Percentiles rank a stretch among this genome's conserved stretches.
Conservation (phyloP, 371 early-diverging fungal species). For the Mucor saturninus region DNA sequence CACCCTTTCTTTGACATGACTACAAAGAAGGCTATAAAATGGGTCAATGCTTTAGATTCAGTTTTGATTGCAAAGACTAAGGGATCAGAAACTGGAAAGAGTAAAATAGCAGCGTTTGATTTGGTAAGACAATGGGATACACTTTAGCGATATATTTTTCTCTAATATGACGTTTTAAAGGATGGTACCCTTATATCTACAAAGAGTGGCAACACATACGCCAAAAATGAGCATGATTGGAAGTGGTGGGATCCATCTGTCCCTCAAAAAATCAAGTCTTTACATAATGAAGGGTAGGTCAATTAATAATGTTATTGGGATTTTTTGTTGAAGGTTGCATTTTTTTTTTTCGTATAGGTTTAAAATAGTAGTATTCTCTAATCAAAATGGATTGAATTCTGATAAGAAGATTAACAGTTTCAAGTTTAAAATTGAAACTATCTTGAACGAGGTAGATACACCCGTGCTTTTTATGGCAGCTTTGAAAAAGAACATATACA, state of each 20-base stretch:
- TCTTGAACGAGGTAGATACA: conserved; percentile 46
- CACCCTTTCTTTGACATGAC: conserved; percentile 35
- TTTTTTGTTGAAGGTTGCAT: not conserved
- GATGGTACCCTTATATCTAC: conserved; percentile 77
- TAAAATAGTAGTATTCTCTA: conserved; percentile 76
- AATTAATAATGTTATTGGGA: too few species aligned
- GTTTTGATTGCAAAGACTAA: conserved; percentile 27
- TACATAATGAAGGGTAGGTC: conserved; percentile 65
- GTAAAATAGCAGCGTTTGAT: conserved; percentile 84
- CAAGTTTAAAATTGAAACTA: conserved; percentile 54
- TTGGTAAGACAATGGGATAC: conserved; percentile 49
- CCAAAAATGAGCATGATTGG: conserved; percentile 84
- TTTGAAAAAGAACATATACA: conserved; percentile 65
- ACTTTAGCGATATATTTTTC: not conserved
- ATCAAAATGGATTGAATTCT: conserved; percentile 67
- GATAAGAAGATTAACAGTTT: conserved; percentile 52
- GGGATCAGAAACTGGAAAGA: conserved; percentile 11
- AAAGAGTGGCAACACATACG: conserved; percentile 64
- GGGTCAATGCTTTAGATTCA: conserved; percentile 17
- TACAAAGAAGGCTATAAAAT: conserved; percentile 6
- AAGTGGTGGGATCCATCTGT: conserved; percentile 65
- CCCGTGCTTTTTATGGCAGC: conserved; percentile 71
- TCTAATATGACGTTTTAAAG: conserved; percentile 21
- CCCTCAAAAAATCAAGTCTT: conserved; percentile 54
- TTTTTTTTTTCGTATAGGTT: conserved; percentile 40